Conservation (phyloP, 2,329 filamentous ascomycete species). For the Microdochium bolleyi region DNA sequence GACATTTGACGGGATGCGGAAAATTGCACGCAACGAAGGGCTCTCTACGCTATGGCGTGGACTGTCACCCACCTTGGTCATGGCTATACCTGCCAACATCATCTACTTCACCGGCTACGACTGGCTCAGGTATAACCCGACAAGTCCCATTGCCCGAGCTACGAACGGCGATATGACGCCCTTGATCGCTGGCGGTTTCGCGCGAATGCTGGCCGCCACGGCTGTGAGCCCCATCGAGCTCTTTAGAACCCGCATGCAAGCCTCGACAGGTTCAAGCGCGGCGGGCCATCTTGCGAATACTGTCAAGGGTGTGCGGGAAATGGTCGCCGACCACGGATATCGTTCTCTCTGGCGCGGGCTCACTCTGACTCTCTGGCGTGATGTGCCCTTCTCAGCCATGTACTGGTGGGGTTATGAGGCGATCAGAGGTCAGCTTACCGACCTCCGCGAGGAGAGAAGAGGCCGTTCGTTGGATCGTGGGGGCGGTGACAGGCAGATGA, state of each 20-base stretch:
- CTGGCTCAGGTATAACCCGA: slow-evolving; percentile 70
- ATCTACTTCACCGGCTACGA: slow-evolving; percentile 99
- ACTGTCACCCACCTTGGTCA: slow-evolving; percentile 84
- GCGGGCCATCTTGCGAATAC: slow-evolving; percentile 74
- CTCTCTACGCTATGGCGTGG: slow-evolving; percentile 83
- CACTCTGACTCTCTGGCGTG: slow-evolving; percentile 86
- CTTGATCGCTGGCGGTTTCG: slow-evolving; percentile 69
- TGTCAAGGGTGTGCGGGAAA: slow-evolving; percentile 64
- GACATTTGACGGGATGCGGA: slow-evolving; percentile 83
- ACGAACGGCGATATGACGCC: slow-evolving; percentile 68
- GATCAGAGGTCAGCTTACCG: slow-evolving; percentile 63
- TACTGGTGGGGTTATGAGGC: slow-evolving; percentile 99
- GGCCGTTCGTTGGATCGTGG: slow-evolving; percentile 31
- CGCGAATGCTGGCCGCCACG: slow-evolving; percentile 72
- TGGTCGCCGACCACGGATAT: slow-evolving; percentile 73
- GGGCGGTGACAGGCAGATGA: slow-evolving; percentile 24
- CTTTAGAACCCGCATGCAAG: slow-evolving; percentile 87
- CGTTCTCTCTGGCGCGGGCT: slow-evolving; percentile 83
- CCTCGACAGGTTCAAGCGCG: slow-evolving; percentile 49
- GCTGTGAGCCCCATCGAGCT: slow-evolving; percentile 89
- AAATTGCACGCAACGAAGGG: slow-evolving; percentile 93
- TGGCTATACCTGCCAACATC: slow-evolving; percentile 92
- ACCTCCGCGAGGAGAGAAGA: slow-evolving; percentile 50
- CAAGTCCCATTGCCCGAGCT: slow-evolving; percentile 60
- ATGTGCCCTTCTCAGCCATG: slow-evolving; percentile 92